phyloP scores from a whole-genome alignment of 2,329 filamentous ascomycete species.

The Hirsutella thompsonii region DNA sequence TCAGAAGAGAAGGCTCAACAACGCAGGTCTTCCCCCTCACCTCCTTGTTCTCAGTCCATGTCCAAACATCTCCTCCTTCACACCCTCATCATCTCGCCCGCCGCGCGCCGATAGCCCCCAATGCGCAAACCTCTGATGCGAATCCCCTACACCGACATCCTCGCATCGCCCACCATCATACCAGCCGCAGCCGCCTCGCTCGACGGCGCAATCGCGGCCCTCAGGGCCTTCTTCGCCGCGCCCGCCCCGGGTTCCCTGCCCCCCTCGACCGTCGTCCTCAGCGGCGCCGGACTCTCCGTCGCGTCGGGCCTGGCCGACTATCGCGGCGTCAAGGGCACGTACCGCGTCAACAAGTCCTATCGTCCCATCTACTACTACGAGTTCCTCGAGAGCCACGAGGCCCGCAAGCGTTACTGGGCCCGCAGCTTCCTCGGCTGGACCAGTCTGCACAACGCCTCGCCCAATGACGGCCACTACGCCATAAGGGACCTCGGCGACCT shows the following conservation, averaged over 20 bases:
- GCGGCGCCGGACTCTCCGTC: slow-evolving; percentile 87
- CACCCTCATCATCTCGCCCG: slow-evolving; percentile 17
- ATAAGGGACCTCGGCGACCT: slow-evolving; percentile 58
- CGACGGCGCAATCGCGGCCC: slow-evolving; percentile 61
- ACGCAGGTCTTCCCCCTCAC: too few species aligned
- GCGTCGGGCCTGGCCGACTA: slow-evolving; percentile 91
- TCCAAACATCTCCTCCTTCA: neutral
- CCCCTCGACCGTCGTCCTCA: slow-evolving; percentile 37
- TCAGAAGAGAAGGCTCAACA: too few species aligned
- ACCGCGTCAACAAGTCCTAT: slow-evolving; percentile 81
- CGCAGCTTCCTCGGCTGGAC: slow-evolving; percentile 90
- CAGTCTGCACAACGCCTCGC: slow-evolving; percentile 61
- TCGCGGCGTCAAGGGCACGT: slow-evolving; percentile 78
- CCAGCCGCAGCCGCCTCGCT: slow-evolving; percentile 59
- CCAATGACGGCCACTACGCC: slow-evolving; percentile 70
- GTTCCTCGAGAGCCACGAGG: slow-evolving; percentile 69
- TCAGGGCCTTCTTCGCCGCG: slow-evolving; percentile 62
- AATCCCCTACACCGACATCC: slow-evolving; percentile 79
- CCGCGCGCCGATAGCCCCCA: slow-evolving; percentile 4
- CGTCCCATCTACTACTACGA: slow-evolving; percentile 89
- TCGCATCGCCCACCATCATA: slow-evolving; percentile 62
- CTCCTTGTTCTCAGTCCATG: too few species aligned
- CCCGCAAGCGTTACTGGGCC: slow-evolving; percentile 90
- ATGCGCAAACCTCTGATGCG: slow-evolving; percentile 67
- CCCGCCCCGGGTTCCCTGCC: slow-evolving; percentile 37